Evolutionary conservation across 257 asterid genomes (phyloP).

Genomic region (Gentiana straminea): DNA sequence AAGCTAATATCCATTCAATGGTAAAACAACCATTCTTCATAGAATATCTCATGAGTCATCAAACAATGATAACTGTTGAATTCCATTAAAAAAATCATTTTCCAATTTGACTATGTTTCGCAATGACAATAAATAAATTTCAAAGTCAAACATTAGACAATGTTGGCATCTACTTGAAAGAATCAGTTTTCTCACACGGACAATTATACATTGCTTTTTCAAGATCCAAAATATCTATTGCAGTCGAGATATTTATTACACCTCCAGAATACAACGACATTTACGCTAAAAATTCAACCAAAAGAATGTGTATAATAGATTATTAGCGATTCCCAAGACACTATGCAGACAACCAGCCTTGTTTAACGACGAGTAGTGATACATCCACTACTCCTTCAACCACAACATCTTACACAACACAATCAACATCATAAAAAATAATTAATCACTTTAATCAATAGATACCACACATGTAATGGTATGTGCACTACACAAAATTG

Average conservation of each 20-base stretch:
- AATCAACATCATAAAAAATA: too few species aligned
- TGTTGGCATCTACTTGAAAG: neutral
- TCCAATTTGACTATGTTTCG: neutral
- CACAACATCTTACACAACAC: too few species aligned
- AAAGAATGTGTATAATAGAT: too few species aligned
- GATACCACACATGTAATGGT: too few species aligned
- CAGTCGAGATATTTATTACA: neutral
- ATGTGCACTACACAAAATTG: too few species aligned
- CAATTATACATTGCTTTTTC: neutral
- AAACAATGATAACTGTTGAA: neutral
- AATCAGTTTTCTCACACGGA: neutral
- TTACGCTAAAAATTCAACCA: too few species aligned
- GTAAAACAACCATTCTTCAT: neutral
- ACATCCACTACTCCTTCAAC: too few species aligned
- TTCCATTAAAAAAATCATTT: neutral
- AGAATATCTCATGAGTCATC: neutral
- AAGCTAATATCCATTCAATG: neutral
- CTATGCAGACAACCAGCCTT: too few species aligned
- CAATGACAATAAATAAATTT: slow-evolving; percentile 1
- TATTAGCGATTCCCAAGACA: too few species aligned
- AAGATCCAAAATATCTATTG: too few species aligned
- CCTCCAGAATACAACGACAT: neutral
- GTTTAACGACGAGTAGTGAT: too few species aligned
- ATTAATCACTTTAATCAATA: too few species aligned
- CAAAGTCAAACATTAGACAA: neutral